phyloP scores from a whole-genome alignment of 2,329 filamentous ascomycete species.

The Parastagonospora nodorum region DNA sequence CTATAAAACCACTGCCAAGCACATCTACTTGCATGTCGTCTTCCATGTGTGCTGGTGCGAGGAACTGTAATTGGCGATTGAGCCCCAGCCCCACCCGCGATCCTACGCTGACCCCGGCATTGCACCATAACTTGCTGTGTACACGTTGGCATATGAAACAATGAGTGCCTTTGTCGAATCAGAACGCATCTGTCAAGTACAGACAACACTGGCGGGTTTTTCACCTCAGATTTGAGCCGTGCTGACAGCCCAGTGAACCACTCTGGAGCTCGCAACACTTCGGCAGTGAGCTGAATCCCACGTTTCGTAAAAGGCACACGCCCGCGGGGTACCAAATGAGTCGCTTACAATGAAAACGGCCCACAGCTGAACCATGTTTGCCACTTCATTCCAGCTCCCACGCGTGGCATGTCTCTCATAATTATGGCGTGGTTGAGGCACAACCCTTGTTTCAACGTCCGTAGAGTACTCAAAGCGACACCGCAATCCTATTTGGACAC shows the following conservation, averaged over 20 bases:
- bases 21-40: slow-evolving; percentile 11
- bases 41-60: slow-evolving; percentile 8
- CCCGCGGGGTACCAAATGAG: slow-evolving; percentile 17
- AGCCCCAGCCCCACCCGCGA: slow-evolving; percentile 6
- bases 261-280: slow-evolving; percentile 6
- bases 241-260: slow-evolving; percentile 9
- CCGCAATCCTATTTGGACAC: not conserved
- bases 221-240: slow-evolving; percentile 25
- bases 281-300: slow-evolving; percentile 27
- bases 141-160: slow-evolving; percentile 2
- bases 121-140: not conserved
- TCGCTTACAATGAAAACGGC: slow-evolving; percentile 15
- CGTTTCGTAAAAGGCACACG: slow-evolving; percentile 36
- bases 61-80: slow-evolving; percentile 1
- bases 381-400: slow-evolving; percentile 15
- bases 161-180: slow-evolving; percentile 19
- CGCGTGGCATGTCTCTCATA: slow-evolving; percentile 28
- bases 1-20: slow-evolving; percentile 9
- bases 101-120: not conserved
- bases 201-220: slow-evolving; percentile 6
- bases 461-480: slow-evolving; percentile 3
- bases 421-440: slow-evolving; percentile 11
- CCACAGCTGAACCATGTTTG: slow-evolving; percentile 18
- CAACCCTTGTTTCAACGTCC: slow-evolving; percentile 20
- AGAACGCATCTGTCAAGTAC: not conserved